Base-by-base conservation (phyloP, 1,139 yeast species). In the Pichia sp. region DNA sequence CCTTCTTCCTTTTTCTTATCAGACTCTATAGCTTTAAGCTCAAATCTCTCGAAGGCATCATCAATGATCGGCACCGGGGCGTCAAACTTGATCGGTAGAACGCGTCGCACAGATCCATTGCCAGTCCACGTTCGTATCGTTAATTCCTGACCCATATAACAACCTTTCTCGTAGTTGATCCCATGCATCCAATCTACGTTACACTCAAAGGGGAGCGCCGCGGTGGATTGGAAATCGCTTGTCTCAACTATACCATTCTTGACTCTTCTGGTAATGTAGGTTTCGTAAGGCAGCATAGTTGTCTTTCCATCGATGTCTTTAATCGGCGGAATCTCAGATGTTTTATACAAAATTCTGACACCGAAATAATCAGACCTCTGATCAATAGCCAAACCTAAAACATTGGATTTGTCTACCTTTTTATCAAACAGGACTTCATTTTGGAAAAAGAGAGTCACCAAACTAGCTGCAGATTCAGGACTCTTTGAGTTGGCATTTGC, bases 141-240 rank as follows among this genome's bases (percentile, higher is more conserved):
- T 37, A 91, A 66, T 55, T 91, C 99, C 58, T 91, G 98, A 0
- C 99, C 99, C 16, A 86, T 80, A 51, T 91, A 91, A 56, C 99
- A 91, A 3, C 99, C 99, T 56, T 91, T 91, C 48, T 87, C 76
- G 35, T 81, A 72, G 37, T 91, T 85, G 14, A 88, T 71, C 1
- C 96, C 94, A 48, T 84, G 81, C 62, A 75, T 74, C 50, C 72
- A 77, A 58, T 93, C 98, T 45, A 88, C 63, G 55, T 86, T 85
- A 41, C 76, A 68, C 50, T 93, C 98, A 48, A 91, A 72, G 0
- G 99, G 97, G 10, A 91, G 61, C 1, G 83, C 58, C 6, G 77
- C 53, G 8, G 44, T 32, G 18, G 22, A 15, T 10, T 37, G 29
- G 12, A 61, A 65, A 27, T 58, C 59, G 1, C 65, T 55, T 0